Evolutionary conservation across 495 filamentous ascomycete species (phyloP).

Genomic region (Pseudevernia furfuracea): DNA sequence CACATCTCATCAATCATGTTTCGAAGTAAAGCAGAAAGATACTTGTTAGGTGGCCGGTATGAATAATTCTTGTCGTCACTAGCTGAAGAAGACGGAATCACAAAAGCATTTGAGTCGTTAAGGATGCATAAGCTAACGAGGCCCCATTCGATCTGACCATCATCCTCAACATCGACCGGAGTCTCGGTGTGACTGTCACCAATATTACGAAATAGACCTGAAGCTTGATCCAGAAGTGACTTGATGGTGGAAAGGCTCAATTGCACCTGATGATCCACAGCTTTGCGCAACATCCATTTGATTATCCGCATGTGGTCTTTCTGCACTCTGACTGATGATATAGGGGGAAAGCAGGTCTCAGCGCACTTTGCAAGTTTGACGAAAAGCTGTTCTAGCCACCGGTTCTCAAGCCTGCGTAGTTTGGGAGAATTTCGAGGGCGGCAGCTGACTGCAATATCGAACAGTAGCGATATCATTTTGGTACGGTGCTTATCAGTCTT

Average conservation of each 20-base stretch:
- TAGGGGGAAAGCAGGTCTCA: conserved; percentile 2
- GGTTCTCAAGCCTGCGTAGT: conserved; percentile 48
- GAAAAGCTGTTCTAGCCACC: conserved; percentile 63
- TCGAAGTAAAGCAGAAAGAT: conserved; percentile 38
- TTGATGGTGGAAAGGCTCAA: conserved; percentile 27
- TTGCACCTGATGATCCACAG: conserved; percentile 31
- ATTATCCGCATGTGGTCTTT: conserved; percentile 24
- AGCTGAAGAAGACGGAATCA: conserved; percentile 29
- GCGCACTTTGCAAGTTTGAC: conserved; percentile 36
- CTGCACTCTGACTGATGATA: conserved; percentile 1
- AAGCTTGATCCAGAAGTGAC: conserved; percentile 32
- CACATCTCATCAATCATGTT: conserved; percentile 29
- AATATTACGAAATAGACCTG: conserved; percentile 35
- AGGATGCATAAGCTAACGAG: conserved; percentile 54
- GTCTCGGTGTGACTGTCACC: conserved; percentile 5
- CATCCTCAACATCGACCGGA: conserved; percentile 9
- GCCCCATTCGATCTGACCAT: conserved; percentile 48
- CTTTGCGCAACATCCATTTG: conserved; percentile 35
- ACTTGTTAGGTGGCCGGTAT: conserved; percentile 26
- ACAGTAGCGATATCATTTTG: conserved; percentile 34
- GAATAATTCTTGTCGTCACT: not conserved
- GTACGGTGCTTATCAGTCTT: conserved; percentile 23
- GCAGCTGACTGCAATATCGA: conserved; percentile 49
- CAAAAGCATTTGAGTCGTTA: conserved; percentile 62
- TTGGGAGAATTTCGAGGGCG: conserved; percentile 47